Evolutionary conservation across 2,329 filamentous ascomycete species (phyloP).

Genomic region (Phialophora tarda): DNA sequence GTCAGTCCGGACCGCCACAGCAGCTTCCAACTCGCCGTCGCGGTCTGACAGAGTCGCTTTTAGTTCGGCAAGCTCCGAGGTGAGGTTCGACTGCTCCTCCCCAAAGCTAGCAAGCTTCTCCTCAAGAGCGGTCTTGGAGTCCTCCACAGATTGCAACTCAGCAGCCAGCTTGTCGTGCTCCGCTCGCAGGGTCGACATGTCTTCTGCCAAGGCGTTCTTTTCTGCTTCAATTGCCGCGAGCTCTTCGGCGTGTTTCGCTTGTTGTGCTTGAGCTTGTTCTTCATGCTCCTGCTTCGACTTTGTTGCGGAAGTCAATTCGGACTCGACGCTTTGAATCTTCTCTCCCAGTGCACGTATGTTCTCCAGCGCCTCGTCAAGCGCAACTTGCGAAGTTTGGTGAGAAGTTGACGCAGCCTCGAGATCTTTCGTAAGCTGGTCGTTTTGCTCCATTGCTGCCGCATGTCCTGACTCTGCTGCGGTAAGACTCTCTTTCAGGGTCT

Average conservation of each 20-base stretch:
- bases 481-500: constrained; percentile 24
- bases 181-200: not conserved
- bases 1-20: constrained; percentile 14
- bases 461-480: constrained; percentile 13
- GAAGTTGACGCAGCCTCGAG: constrained; percentile 20
- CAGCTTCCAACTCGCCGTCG: constrained; percentile 13
- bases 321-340: constrained; percentile 12
- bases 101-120: constrained; percentile 21
- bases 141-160: constrained; percentile 5
- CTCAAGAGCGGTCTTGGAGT: constrained; percentile 6
- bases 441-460: constrained; percentile 19
- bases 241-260: constrained; percentile 24
- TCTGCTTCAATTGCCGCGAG: constrained; percentile 23
- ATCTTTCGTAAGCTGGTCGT: constrained; percentile 19
- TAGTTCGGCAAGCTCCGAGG: constrained; percentile 17
- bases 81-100: constrained; percentile 19
- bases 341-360: constrained; percentile 21
- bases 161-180: constrained; percentile 2
- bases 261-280: constrained; percentile 26
- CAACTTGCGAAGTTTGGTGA: constrained; percentile 20
- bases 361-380: constrained; percentile 22
- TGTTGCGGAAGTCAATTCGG: constrained; percentile 40
- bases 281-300: constrained; percentile 46
- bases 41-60: constrained; percentile 7
- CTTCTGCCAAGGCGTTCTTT: constrained; percentile 20